Evolutionary conservation across 106 monocot species (phyloP).

Genomic region (Cymbidium sinense): DNA sequence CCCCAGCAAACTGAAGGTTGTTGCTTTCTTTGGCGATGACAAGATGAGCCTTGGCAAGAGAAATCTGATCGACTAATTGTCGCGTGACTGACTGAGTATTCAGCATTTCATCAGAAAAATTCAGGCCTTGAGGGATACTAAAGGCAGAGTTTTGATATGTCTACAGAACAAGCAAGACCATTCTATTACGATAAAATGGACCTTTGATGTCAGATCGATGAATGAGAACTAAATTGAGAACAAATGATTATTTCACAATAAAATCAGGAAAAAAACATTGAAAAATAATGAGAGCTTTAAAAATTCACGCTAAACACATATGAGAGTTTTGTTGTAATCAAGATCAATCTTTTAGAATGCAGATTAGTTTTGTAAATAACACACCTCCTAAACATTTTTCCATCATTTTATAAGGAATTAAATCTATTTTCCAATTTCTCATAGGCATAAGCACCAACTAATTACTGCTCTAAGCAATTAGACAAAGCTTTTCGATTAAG

Average conservation of each 20-base stretch:
- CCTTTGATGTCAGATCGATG: background rate
- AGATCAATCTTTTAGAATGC: no score
- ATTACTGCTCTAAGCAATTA: no score
- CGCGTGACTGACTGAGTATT: constrained; percentile 36
- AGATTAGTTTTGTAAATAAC: no score
- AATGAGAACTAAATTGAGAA: background rate
- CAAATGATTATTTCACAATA: background rate
- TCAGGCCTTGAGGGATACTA: constrained; percentile 25
- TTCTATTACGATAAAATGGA: background rate
- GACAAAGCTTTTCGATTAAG: no score
- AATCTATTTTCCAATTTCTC: no score
- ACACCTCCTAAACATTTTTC: no score
- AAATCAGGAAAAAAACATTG: background rate
- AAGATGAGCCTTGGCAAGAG: constrained; percentile 45
- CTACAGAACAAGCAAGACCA: constrained; percentile 22
- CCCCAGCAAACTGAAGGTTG: constrained; percentile 42
- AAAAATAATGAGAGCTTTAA: no score
- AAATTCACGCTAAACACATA: no score
- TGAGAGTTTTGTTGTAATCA: no score
- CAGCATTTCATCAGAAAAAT: constrained; percentile 47
- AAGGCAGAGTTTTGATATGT: constrained; percentile 16
- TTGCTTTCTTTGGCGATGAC: constrained; percentile 54
- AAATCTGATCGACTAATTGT: constrained; percentile 57
- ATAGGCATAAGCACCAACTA: no score
- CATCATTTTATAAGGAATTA: no score